phyloP scores from a whole-genome alignment of 1,284 basidiomycete species.

The Neonothopanus nambi region DNA sequence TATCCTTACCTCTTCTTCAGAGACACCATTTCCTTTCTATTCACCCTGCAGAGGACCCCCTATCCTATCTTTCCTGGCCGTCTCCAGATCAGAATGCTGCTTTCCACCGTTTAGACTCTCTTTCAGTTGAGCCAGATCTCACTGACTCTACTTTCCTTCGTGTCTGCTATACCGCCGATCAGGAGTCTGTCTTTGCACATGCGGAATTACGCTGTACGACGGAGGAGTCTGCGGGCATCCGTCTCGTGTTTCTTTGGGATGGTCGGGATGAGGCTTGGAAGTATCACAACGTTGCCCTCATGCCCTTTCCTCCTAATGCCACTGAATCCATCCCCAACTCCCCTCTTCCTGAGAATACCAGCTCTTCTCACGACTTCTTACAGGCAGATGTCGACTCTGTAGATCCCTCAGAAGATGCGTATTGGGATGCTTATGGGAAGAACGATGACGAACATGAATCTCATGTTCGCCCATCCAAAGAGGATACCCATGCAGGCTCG shows the following conservation, averaged over 20 bases:
- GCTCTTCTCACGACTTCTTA: conserved; percentile 23
- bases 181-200: conserved; percentile 62
- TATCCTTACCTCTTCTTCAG: conserved; percentile 60
- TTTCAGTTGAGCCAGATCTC: neutral
- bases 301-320: conserved; percentile 71
- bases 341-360: conserved; percentile 17
- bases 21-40: conserved; percentile 67
- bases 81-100: conserved; percentile 37
- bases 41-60: conserved; percentile 40
- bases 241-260: conserved; percentile 72
- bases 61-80: conserved; percentile 70
- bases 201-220: conserved; percentile 45
- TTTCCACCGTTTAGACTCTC: conserved; percentile 21
- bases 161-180: conserved; percentile 60
- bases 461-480: conserved; percentile 21
- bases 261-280: conserved; percentile 54
- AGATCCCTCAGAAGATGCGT: conserved; percentile 45
- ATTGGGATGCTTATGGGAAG: conserved; percentile 64
- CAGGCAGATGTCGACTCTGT: neutral
- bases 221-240: conserved; percentile 38
- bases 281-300: conserved; percentile 66
- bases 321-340: conserved; percentile 40
- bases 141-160: conserved; percentile 22
- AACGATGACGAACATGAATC: conserved; percentile 30
- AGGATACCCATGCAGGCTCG: conserved; percentile 27